These are phyloP conservation scores for Aspergillus puulaauensis DNA, from an alignment of 2,329 filamentous ascomycete species.

Conservation along the genomic window DNA sequence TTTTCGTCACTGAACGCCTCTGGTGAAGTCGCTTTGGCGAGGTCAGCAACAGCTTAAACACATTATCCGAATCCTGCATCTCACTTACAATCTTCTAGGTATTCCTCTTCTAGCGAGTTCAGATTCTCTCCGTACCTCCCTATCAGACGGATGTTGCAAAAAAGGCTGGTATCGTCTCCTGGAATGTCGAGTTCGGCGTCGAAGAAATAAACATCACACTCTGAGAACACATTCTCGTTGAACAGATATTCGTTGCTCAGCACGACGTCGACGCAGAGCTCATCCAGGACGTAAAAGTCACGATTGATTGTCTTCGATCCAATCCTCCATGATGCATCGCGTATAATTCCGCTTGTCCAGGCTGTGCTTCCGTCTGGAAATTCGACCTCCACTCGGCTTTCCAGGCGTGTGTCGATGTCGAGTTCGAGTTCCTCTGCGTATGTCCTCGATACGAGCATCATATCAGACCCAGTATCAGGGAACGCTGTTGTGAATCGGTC, in stretches of 20 bases:
- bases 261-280: neutral
- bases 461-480: neutral
- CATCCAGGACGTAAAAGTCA: neutral
- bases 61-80: too few species aligned
- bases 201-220: neutral
- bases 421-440: neutral
- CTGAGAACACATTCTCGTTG: neutral
- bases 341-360: neutral
- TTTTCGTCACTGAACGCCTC: neutral
- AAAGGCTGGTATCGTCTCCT: neutral
- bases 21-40: neutral
- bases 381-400: neutral
- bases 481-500: neutral
- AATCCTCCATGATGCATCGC: neutral
- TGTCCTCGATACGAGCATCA: neutral
- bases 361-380: neutral
- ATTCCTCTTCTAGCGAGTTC: neutral
- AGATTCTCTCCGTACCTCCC: neutral
- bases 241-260: neutral
- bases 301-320: neutral
- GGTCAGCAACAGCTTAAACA: neutral
- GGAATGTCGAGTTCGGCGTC: neutral
- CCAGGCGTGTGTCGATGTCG: neutral
- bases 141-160: neutral
- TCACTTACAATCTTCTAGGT: neutral